Conservation (phyloP, 495 filamentous ascomycete genomes). For the Penicillium angulare region DNA sequence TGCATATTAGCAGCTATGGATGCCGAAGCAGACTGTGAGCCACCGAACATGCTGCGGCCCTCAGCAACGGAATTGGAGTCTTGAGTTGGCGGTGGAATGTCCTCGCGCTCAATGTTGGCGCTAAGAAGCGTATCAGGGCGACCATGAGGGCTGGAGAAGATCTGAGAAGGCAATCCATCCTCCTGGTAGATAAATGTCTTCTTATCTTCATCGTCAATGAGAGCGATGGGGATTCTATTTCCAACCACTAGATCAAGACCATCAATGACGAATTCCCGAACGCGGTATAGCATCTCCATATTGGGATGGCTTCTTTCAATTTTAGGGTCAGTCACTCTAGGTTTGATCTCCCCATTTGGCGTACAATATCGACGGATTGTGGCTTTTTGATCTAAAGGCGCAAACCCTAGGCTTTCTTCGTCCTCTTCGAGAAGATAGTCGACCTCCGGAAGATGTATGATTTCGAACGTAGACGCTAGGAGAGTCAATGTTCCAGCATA, state of each 20-base stretch:
- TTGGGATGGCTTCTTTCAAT: conserved; percentile 61
- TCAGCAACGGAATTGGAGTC: conserved; percentile 33
- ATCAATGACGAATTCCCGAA: conserved; percentile 66
- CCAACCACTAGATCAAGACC: conserved; percentile 57
- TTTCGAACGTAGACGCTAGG: conserved; percentile 59
- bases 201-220: conserved; percentile 47
- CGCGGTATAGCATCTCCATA: conserved; percentile 68
- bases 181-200: conserved; percentile 57
- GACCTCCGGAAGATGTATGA: conserved; percentile 52
- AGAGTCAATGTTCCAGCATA: conserved; percentile 67
- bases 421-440: conserved; percentile 78
- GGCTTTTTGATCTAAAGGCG: conserved; percentile 56
- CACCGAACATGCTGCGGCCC: conserved; percentile 37
- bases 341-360: conserved; percentile 46
- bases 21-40: conserved; percentile 46
- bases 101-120: conserved; percentile 43
- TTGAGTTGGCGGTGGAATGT: conserved; percentile 36
- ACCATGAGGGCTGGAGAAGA: conserved; percentile 42
- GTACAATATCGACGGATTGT: conserved; percentile 51
- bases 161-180: conserved; percentile 51
- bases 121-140: conserved; percentile 38
- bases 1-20: conserved; percentile 53
- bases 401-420: conserved; percentile 70
- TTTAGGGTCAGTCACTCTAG: conserved; percentile 52
- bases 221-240: conserved; percentile 48